Evolutionary conservation across 108 stramenopile species (phyloP).

Genomic region (Chaetoceros muelleri): DNA sequence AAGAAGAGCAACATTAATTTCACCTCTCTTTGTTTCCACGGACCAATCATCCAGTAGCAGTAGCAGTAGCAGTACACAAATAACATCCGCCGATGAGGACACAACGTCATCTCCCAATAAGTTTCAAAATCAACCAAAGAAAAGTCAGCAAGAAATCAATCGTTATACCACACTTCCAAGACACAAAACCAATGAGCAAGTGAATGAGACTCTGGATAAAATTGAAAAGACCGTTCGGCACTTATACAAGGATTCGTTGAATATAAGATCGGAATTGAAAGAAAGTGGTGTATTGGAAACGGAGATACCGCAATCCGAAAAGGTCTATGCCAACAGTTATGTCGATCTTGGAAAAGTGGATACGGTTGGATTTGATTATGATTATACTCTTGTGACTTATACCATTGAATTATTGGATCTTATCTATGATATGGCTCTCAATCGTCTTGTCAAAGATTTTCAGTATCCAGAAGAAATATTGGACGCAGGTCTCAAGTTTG

Average conservation of each 20-base stretch:
- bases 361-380: conserved; percentile 92
- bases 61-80: too few species aligned
- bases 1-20: too few species aligned
- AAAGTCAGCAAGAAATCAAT: too few species aligned
- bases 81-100: too few species aligned
- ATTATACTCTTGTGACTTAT: conserved; percentile 93
- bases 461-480: conserved; percentile 85
- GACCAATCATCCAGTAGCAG: background rate
- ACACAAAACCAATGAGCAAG: conserved; percentile 35
- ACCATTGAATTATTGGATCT: conserved; percentile 69
- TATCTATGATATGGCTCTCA: conserved; percentile 88
- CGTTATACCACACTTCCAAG: conserved; percentile 35
- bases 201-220: conserved; percentile 38
- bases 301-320: conserved; percentile 19
- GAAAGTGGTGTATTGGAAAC: conserved; percentile 1
- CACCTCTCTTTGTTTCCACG: background rate
- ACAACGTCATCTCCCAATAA: too few species aligned
- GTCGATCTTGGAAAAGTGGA: conserved; percentile 88
- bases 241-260: conserved; percentile 37
- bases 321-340: conserved; percentile 82
- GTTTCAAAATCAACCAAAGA: too few species aligned
- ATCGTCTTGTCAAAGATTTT: conserved; percentile 69
- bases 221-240: conserved; percentile 42
- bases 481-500: conserved; percentile 47
- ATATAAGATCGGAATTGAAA: conserved; percentile 10